A percentile compares a stretch with the other conserved stretches of the same genome.
phyloP scores from a whole-genome alignment of 768 basidiomycete species.

The Heimioporus sp. region DNA sequence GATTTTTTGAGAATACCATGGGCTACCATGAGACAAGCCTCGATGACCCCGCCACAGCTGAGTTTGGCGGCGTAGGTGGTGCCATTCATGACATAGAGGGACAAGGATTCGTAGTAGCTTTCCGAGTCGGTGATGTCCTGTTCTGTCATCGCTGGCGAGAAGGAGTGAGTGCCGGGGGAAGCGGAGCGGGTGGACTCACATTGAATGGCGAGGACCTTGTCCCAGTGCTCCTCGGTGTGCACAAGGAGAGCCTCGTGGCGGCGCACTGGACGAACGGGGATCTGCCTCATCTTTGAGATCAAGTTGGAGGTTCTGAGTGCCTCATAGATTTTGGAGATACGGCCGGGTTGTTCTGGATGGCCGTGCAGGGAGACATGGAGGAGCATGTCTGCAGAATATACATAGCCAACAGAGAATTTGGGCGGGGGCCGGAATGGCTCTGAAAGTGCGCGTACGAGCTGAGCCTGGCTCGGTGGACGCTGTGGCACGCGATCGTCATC shows the following conservation, averaged over 20 bases:
- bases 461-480: slow-evolving; percentile 19
- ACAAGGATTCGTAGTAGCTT: slow-evolving; percentile 85
- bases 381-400: slow-evolving; percentile 87
- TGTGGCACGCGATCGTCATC: slow-evolving; percentile 13
- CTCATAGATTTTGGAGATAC: slow-evolving; percentile 76
- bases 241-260: slow-evolving; percentile 84
- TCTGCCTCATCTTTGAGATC: slow-evolving; percentile 68
- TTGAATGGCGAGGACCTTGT: slow-evolving; percentile 80
- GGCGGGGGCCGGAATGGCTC: slow-evolving; percentile 29
- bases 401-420: slow-evolving; percentile 64
- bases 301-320: slow-evolving; percentile 59
- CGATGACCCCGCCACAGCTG: slow-evolving; percentile 94
- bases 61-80: slow-evolving; percentile 84
- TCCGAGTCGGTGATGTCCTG: slow-evolving; percentile 76
- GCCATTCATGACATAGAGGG: slow-evolving; percentile 85
- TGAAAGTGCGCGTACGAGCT: slow-evolving; percentile 25
- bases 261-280: slow-evolving; percentile 72
- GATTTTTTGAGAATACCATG: slow-evolving; percentile 77
- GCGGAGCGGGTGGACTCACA: slow-evolving; percentile 47
- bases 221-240: slow-evolving; percentile 90
- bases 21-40: slow-evolving; percentile 85
- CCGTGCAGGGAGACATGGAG: slow-evolving; percentile 65
- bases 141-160: slow-evolving; percentile 59
- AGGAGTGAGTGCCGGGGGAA: slow-evolving; percentile 6
- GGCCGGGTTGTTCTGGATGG: slow-evolving; percentile 75